phyloP scores from a whole-genome alignment of 805 yeast species.

The Candida maltosa region DNA sequence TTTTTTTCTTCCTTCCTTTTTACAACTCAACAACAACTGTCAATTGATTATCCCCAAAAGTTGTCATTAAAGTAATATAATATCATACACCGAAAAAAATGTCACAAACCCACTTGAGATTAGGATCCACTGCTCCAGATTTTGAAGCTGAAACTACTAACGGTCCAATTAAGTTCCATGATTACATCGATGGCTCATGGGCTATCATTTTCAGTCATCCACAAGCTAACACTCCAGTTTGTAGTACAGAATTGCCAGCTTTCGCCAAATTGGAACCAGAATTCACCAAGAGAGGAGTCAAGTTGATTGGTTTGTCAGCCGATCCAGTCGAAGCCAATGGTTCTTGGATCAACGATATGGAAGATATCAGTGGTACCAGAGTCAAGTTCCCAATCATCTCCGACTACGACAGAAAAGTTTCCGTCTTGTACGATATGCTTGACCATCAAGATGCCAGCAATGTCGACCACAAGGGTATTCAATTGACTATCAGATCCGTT shows the following conservation, averaged over 20 bases:
- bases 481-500: conserved; percentile 88
- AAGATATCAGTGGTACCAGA: conserved; percentile 74
- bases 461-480: conserved; percentile 66
- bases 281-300: conserved; percentile 78
- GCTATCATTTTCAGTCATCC: conserved; percentile 89
- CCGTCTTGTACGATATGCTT: conserved; percentile 67
- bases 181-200: conserved; percentile 85
- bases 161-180: conserved; percentile 84
- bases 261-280: conserved; percentile 87
- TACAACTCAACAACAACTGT: no score
- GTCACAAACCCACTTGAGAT: no score
- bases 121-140: conserved; percentile 85
- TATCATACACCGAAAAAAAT: background rate
- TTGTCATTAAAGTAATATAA: background rate
- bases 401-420: conserved; percentile 80
- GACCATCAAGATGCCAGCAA: conserved; percentile 68
- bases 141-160: conserved; percentile 78
- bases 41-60: background rate
- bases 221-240: conserved; percentile 94
- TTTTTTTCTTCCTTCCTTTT: no score
- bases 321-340: conserved; percentile 77
- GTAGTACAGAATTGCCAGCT: conserved; percentile 95
- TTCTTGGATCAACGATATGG: conserved; percentile 88
- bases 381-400: conserved; percentile 90
- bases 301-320: conserved; percentile 87